These are phyloP conservation scores for Serendipita sp. DNA, from an alignment of 768 basidiomycete species.

Conservation along the genomic window DNA sequence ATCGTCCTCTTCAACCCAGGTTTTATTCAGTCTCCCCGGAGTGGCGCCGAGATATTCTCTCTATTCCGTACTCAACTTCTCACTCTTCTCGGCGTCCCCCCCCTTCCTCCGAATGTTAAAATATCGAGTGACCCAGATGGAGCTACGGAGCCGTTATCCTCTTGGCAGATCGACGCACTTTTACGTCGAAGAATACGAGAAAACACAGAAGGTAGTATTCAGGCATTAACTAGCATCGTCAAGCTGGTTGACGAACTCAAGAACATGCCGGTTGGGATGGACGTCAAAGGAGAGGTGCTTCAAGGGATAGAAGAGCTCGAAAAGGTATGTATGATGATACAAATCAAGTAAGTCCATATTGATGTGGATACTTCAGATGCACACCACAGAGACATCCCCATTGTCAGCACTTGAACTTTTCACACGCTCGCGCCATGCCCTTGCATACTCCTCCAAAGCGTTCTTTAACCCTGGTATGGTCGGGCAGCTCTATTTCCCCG, in stretches of 20 bases:
- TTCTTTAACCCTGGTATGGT: conserved; percentile 98
- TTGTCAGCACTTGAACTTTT: neutral
- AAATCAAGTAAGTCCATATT: neutral
- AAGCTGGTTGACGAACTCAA: conserved; percentile 72
- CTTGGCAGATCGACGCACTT: conserved; percentile 74
- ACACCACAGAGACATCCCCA: neutral
- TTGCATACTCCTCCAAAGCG: conserved; percentile 48
- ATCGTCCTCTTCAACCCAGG: conserved; percentile 61
- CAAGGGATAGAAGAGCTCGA: conserved; percentile 57
- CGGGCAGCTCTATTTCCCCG: conserved; percentile 89
- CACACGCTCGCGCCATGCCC: conserved; percentile 19
- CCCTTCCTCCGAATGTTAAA: conserved; percentile 33
- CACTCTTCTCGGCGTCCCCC: conserved; percentile 65
- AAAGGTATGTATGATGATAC: conserved; percentile 30
- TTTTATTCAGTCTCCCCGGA: conserved; percentile 19
- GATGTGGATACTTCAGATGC: neutral
- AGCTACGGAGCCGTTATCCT: conserved; percentile 24
- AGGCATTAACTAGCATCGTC: conserved; percentile 68
- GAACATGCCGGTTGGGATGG: conserved; percentile 78
- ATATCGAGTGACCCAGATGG: conserved; percentile 12
- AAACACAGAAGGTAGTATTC: conserved; percentile 48
- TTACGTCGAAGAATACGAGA: conserved; percentile 52
- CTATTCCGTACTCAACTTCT: conserved; percentile 58
- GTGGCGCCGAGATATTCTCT: conserved; percentile 30
- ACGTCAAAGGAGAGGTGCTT: conserved; percentile 57